Evolutionary conservation across 176 grass and related monocot species (phyloP).

Genomic region (Poa pratensis): DNA sequence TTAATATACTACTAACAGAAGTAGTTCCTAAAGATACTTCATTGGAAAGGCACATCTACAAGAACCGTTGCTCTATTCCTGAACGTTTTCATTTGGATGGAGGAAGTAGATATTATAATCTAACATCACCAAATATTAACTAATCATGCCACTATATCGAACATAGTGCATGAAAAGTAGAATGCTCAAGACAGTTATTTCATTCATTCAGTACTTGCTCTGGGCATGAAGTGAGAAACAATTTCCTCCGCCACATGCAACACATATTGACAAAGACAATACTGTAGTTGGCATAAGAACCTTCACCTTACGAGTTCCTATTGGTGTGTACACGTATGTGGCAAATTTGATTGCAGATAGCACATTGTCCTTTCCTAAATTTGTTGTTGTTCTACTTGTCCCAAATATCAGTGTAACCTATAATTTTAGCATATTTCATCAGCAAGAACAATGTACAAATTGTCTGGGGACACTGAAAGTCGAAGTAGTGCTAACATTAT

Average conservation of each 20-base stretch:
- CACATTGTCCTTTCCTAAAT: not conserved
- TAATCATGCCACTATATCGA: not conserved
- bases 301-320: not conserved
- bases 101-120: slow-evolving; percentile 5
- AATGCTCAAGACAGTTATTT: not conserved
- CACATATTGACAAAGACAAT: not conserved
- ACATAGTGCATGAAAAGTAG: not conserved
- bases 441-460: not conserved
- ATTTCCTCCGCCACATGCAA: not conserved
- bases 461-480: not conserved
- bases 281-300: not conserved
- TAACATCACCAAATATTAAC: not conserved
- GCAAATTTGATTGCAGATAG: not conserved
- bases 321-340: not conserved
- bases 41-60: not conserved
- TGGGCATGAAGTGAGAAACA: not conserved
- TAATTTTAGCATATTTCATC: not conserved
- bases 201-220: not conserved
- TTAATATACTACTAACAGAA: not conserved
- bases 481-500: not conserved
- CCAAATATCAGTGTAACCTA: not conserved
- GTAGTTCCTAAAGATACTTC: not conserved
- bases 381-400: not conserved
- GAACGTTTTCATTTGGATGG: not conserved
- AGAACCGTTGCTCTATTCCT: not conserved